These are phyloP conservation scores for Aspergillus carlsbadensis DNA, from an alignment of 495 filamentous ascomycete species.

Conservation along the genomic window DNA sequence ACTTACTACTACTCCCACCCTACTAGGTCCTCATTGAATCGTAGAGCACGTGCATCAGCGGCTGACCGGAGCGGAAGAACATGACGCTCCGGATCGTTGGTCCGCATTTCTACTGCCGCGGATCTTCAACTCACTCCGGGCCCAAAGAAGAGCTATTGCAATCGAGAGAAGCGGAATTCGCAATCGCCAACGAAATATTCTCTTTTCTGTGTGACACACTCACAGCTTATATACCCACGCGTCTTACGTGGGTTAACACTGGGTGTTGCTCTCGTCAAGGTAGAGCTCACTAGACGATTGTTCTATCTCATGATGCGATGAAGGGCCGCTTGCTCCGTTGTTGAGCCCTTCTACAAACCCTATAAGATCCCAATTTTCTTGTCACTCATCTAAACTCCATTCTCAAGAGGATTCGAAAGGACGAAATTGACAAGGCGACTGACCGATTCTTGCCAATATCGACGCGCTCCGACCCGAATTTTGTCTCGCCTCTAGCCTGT, in stretches of 20 bases:
- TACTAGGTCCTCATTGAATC: too few species aligned
- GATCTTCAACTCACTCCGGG: neutral
- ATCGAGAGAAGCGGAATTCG: neutral
- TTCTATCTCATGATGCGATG: constrained; percentile 26
- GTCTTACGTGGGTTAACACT: neutral
- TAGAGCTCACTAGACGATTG: constrained; percentile 10
- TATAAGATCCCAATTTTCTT: neutral
- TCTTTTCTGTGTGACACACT: neutral
- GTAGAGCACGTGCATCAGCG: neutral
- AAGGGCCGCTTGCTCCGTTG: constrained; percentile 21
- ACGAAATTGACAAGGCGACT: too few species aligned
- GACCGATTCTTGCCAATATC: too few species aligned
- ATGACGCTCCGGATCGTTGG: neutral
- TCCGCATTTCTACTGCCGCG: neutral
- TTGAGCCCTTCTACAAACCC: constrained; percentile 18
- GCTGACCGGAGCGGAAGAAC: neutral
- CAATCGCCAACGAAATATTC: neutral
- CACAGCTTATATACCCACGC: too few species aligned
- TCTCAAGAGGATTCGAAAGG: neutral
- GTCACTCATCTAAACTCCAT: too few species aligned
- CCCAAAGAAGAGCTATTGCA: neutral
- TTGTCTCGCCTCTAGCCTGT: too few species aligned
- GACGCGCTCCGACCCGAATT: too few species aligned
- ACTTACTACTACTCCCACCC: too few species aligned
- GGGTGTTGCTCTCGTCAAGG: neutral